phyloP scores from a whole-genome alignment of 2,329 filamentous ascomycete species.

The Didymella exigua region DNA sequence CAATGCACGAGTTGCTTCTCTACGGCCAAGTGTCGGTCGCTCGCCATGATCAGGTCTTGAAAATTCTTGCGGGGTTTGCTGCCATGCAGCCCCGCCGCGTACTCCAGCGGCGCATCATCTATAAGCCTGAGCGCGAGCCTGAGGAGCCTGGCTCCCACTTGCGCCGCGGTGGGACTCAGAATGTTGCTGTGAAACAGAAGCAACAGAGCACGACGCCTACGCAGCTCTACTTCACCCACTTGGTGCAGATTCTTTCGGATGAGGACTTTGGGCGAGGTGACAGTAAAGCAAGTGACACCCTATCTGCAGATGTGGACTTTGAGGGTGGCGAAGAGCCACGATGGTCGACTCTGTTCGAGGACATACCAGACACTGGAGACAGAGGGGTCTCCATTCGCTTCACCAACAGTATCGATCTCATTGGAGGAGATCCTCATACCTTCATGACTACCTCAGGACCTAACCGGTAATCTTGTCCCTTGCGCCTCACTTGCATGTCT shows the following conservation, averaged over 20 bases:
- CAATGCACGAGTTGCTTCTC: conserved; percentile 68
- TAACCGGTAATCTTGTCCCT: conserved; percentile 54
- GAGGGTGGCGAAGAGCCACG: conserved; percentile 32
- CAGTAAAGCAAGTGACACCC: conserved; percentile 15
- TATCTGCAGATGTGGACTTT: conserved; percentile 32
- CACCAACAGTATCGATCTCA: conserved; percentile 56
- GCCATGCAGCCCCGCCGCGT: conserved; percentile 64
- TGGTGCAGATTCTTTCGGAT: conserved; percentile 52
- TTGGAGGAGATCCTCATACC: conserved; percentile 56
- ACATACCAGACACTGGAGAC: conserved; percentile 56
- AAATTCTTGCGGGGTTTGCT: conserved; percentile 65
- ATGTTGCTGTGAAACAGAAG: conserved; percentile 39
- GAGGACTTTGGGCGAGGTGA: conserved; percentile 41
- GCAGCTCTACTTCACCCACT: conserved; percentile 60
- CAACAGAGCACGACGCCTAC: conserved; percentile 51
- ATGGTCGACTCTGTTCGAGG: conserved; percentile 50
- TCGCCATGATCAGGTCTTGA: conserved; percentile 65
- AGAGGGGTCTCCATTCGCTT: conserved; percentile 60
- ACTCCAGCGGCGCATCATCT: conserved; percentile 63
- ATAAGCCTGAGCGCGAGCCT: conserved; percentile 60
- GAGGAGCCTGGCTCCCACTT: conserved; percentile 46
- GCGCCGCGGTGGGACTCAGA: conserved; percentile 47
- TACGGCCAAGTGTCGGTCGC: conserved; percentile 63
- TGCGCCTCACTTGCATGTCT: conserved; percentile 19
- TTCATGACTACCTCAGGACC: conserved; percentile 59